These are phyloP conservation scores for Acorus gramineus DNA, from an alignment of 106 monocot genomes.

Conservation along the genomic window DNA sequence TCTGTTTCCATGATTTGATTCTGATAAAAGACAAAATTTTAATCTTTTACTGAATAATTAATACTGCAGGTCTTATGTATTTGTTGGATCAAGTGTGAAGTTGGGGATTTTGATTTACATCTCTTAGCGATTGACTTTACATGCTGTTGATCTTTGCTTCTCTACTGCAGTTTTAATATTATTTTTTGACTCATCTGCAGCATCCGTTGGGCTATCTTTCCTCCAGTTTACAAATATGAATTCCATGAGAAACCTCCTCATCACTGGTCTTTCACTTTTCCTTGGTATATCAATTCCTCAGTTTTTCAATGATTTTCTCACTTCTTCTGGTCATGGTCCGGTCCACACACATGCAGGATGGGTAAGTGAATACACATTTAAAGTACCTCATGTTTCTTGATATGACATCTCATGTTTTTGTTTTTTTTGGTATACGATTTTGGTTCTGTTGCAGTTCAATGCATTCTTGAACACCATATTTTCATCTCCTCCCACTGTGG, in stretches of 20 bases:
- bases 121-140: background rate
- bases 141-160: background rate
- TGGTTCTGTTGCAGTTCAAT: slow-evolving; percentile 60
- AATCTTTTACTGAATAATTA: too few relatives aligned
- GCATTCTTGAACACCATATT: slow-evolving; percentile 78
- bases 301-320: slow-evolving; percentile 43
- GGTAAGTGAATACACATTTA: slow-evolving; percentile 31
- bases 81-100: too few relatives aligned
- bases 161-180: slow-evolving; percentile 5
- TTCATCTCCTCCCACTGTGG: slow-evolving; percentile 71
- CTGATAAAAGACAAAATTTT: too few relatives aligned
- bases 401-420: background rate
- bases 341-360: slow-evolving; percentile 65
- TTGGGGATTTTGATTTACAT: background rate
- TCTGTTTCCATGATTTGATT: too few relatives aligned
- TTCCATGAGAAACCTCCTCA: slow-evolving; percentile 72
- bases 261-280: slow-evolving; percentile 70
- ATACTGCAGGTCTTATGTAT: too few relatives aligned
- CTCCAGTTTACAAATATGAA: slow-evolving; percentile 92
- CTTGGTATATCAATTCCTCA: slow-evolving; percentile 85
- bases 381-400: background rate
- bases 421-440: background rate
- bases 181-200: slow-evolving; percentile 20
- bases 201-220: slow-evolving; percentile 74
- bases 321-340: slow-evolving; percentile 50